Conservation (phyloP, 208 protist genomes). For the Herpetomonas tarakana region DNA sequence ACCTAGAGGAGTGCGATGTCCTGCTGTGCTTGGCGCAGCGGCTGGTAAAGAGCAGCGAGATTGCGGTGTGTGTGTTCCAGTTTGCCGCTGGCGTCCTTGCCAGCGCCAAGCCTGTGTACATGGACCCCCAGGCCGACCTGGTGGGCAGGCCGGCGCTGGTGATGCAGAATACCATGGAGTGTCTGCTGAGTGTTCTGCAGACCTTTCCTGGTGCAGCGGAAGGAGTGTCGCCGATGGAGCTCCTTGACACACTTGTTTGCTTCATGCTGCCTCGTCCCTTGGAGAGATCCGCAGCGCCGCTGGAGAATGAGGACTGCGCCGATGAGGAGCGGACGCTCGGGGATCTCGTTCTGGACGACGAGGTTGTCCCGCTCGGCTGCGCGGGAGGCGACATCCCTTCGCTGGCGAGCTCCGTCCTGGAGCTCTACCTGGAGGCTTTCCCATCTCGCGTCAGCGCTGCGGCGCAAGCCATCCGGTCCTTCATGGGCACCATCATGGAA, state of each 20-base stretch:
- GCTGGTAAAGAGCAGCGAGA: not conserved
- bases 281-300: too few relatives aligned
- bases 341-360: slow-evolving; percentile 48
- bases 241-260: slow-evolving; percentile 34
- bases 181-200: slow-evolving; percentile 40
- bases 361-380: slow-evolving; percentile 56
- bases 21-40: not conserved
- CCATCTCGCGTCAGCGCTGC: not conserved
- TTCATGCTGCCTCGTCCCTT: slow-evolving; percentile 25
- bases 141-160: slow-evolving; percentile 1
- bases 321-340: slow-evolving; percentile 14
- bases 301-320: too few relatives aligned
- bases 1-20: not conserved
- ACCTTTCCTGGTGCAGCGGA: slow-evolving; percentile 31
- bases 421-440: slow-evolving; percentile 40
- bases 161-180: slow-evolving; percentile 40
- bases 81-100: not conserved
- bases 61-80: not conserved
- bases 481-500: too few relatives aligned
- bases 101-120: not conserved
- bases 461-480: not conserved
- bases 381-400: slow-evolving; percentile 37
- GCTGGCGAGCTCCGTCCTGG: slow-evolving; percentile 36
- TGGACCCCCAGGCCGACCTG: not conserved
- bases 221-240: slow-evolving; percentile 9